These are phyloP conservation scores for Pleurotus giganteus DNA, from an alignment of 768 basidiomycete genomes.

Conservation along the genomic window DNA sequence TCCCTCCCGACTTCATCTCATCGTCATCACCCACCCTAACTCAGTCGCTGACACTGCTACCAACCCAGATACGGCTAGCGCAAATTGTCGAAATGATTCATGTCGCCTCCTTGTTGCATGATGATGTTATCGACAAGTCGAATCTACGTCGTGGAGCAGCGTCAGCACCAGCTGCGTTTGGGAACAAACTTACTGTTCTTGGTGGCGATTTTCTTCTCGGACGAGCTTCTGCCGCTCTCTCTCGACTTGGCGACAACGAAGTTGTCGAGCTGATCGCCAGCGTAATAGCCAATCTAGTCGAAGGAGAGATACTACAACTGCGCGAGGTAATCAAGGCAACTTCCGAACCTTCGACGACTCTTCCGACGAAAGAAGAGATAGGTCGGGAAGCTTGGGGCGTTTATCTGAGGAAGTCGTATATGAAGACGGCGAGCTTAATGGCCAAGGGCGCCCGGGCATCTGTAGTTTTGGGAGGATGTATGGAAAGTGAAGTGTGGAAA, in stretches of 20 bases:
- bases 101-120: conserved; percentile 90
- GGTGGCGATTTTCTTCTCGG: conserved; percentile 96
- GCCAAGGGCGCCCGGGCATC: conserved; percentile 84
- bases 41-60: conserved; percentile 53
- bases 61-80: conserved; percentile 88
- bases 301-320: conserved; percentile 91
- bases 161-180: conserved; percentile 67
- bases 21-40: conserved; percentile 19
- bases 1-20: conserved; percentile 20
- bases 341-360: background rate
- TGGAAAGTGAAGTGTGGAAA: conserved; percentile 77
- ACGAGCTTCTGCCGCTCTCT: conserved; percentile 82
- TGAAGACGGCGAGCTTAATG: conserved; percentile 90
- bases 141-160: conserved; percentile 58
- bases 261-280: conserved; percentile 92
- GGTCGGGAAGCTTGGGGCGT: conserved; percentile 58
- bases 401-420: conserved; percentile 68
- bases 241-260: conserved; percentile 81
- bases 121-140: conserved; percentile 81
- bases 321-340: conserved; percentile 34
- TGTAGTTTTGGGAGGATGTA: conserved; percentile 83
- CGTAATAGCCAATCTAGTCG: conserved; percentile 94
- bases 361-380: conserved; percentile 11
- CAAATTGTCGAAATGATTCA: conserved; percentile 99
- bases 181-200: conserved; percentile 91